Evolutionary conservation across 2,329 filamentous ascomycete species (phyloP).

Genomic region (Pseudophaeomoniella oleicola): DNA sequence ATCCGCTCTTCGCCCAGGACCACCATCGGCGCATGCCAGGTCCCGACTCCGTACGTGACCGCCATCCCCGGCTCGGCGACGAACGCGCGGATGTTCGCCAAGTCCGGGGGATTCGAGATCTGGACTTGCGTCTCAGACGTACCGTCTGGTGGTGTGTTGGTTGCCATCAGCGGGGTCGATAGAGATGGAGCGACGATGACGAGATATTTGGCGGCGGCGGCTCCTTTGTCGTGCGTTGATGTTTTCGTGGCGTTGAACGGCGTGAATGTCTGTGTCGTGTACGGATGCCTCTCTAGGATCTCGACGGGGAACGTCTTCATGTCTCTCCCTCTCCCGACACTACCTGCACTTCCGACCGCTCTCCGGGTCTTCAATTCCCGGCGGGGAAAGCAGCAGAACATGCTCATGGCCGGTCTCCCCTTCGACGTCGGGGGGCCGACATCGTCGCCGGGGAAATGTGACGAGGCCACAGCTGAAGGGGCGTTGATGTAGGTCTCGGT

Average conservation of each 20-base stretch:
- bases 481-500: constrained; percentile 55
- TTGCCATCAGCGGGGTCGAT: too few relatives aligned
- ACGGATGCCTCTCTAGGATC: constrained; percentile 83
- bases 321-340: too few relatives aligned
- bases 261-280: constrained; percentile 84
- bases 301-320: constrained; percentile 44
- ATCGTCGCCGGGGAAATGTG: constrained; percentile 8
- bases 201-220: constrained; percentile 41
- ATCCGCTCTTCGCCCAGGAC: constrained; percentile 57
- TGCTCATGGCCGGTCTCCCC: constrained; percentile 55
- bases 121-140: constrained; percentile 16
- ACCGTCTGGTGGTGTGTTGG: constrained; percentile 20
- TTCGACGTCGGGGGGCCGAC: constrained; percentile 22
- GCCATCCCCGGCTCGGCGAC: constrained; percentile 64
- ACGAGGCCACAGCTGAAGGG: constrained; percentile 20
- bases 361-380: constrained; percentile 13
- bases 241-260: constrained; percentile 48
- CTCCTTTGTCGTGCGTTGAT: constrained; percentile 15
- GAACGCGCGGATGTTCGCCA: constrained; percentile 59
- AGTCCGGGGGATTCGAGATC: constrained; percentile 50
- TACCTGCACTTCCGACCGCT: constrained; percentile 3
- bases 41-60: constrained; percentile 81
- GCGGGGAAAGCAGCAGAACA: constrained; percentile 74
- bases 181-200: constrained; percentile 79
- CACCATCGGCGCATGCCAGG: constrained; percentile 96